Evolutionary conservation across 1,284 basidiomycete genomes (phyloP).

Genomic region (Ustanciosporium gigantosporum): DNA sequence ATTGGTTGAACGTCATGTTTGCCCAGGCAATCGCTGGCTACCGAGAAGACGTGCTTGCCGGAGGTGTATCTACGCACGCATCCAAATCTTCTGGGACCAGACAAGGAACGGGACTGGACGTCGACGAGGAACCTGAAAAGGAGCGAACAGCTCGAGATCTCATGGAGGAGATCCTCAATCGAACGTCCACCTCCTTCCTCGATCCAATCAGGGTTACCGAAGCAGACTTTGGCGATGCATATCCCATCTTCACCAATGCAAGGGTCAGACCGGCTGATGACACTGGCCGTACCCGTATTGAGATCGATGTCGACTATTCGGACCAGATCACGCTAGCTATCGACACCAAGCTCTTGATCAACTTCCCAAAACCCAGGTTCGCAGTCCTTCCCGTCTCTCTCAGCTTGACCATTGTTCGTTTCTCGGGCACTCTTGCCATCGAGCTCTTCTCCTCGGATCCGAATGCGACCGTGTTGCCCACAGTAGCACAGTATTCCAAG

Average conservation of each 20-base stretch:
- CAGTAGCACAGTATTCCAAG: neutral
- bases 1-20: slow-evolving; percentile 67
- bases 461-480: slow-evolving; percentile 14
- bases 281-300: slow-evolving; percentile 65
- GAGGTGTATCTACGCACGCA: slow-evolving; percentile 48
- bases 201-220: slow-evolving; percentile 66
- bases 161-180: slow-evolving; percentile 57
- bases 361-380: slow-evolving; percentile 67
- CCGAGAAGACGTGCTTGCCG: slow-evolving; percentile 60
- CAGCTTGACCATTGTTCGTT: slow-evolving; percentile 65
- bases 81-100: no score
- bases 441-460: slow-evolving; percentile 22
- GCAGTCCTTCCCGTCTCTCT: slow-evolving; percentile 67
- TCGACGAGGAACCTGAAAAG: slow-evolving; percentile 16
- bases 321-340: slow-evolving; percentile 66
- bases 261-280: slow-evolving; percentile 66
- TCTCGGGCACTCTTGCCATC: slow-evolving; percentile 64
- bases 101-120: slow-evolving; percentile 5
- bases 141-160: slow-evolving; percentile 38
- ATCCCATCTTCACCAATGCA: slow-evolving; percentile 65
- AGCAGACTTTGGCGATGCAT: slow-evolving; percentile 65
- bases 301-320: slow-evolving; percentile 67
- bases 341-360: slow-evolving; percentile 67
- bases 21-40: slow-evolving; percentile 64
- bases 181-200: slow-evolving; percentile 46